Evolutionary conservation across 169 alveolate genomes (phyloP).

Genomic region (Toxoplasma gondii): DNA sequence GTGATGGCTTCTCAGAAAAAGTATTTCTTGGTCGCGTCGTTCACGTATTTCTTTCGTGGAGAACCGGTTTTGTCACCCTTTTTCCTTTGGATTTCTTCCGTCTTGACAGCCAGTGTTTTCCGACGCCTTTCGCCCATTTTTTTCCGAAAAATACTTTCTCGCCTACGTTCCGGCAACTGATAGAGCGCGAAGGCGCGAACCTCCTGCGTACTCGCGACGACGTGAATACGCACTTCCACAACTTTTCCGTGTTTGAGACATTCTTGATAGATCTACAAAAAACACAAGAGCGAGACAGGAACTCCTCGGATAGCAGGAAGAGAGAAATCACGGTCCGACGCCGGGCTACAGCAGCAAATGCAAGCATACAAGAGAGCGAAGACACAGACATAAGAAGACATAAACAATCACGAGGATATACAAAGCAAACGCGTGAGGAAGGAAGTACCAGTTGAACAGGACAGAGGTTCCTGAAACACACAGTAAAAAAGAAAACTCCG

Average conservation of each 20-base stretch:
- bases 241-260: slow-evolving; percentile 54
- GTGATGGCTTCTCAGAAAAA: no score
- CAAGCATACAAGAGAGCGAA: background rate
- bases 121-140: background rate
- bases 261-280: slow-evolving; percentile 37
- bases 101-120: background rate
- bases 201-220: slow-evolving; percentile 36
- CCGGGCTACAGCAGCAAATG: background rate
- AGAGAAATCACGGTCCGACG: background rate
- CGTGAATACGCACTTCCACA: slow-evolving; percentile 39
- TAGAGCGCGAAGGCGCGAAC: slow-evolving; percentile 56
- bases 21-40: no score
- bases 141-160: background rate
- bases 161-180: slow-evolving; percentile 56
- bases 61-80: no score
- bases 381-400: background rate
- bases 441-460: no score
- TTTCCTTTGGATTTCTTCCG: background rate
- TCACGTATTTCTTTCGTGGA: no score
- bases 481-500: no score
- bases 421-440: no score
- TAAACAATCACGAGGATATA: background rate
- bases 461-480: no score
- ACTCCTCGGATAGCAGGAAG: background rate
- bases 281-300: background rate